phyloP scores from a whole-genome alignment of 257 asterid genomes.

The Solanum bulbocastanum region DNA sequence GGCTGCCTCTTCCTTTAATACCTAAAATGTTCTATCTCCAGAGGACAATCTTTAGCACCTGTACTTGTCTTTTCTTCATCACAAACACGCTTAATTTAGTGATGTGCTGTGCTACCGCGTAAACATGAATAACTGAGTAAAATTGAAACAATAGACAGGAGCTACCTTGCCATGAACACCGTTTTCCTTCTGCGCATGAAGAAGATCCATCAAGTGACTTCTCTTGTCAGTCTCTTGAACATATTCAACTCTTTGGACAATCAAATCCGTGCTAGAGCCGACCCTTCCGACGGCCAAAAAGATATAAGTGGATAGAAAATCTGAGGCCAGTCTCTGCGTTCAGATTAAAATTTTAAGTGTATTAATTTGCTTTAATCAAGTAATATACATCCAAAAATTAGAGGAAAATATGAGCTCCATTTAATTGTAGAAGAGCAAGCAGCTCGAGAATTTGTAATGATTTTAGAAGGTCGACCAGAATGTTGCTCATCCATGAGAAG shows the following conservation, averaged over 20 bases:
- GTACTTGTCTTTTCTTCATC: neutral
- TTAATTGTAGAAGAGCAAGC: neutral
- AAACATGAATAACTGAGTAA: neutral
- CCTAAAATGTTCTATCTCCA: neutral
- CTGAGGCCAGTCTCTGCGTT: conserved; percentile 82
- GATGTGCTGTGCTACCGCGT: neutral
- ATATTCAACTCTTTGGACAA: conserved; percentile 90
- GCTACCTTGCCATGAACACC: conserved; percentile 74
- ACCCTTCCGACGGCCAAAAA: conserved; percentile 98
- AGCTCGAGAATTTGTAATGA: neutral
- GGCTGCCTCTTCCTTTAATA: neutral
- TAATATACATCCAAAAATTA: neutral
- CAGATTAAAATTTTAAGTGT: conserved; percentile 9
- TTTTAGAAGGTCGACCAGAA: neutral
- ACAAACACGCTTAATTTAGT: neutral
- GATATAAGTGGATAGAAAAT: conserved; percentile 63
- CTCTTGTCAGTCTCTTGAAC: conserved; percentile 92
- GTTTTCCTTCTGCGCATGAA: conserved; percentile 78
- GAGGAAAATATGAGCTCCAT: neutral
- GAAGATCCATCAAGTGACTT: conserved; percentile 97
- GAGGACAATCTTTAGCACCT: neutral
- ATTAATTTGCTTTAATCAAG: neutral
- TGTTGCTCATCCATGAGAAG: neutral
- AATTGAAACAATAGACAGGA: neutral
- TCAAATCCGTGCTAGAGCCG: conserved; percentile 96